These are phyloP conservation scores for Handroanthus guayacan DNA, from an alignment of 257 asterid species.

Conservation along the genomic window DNA sequence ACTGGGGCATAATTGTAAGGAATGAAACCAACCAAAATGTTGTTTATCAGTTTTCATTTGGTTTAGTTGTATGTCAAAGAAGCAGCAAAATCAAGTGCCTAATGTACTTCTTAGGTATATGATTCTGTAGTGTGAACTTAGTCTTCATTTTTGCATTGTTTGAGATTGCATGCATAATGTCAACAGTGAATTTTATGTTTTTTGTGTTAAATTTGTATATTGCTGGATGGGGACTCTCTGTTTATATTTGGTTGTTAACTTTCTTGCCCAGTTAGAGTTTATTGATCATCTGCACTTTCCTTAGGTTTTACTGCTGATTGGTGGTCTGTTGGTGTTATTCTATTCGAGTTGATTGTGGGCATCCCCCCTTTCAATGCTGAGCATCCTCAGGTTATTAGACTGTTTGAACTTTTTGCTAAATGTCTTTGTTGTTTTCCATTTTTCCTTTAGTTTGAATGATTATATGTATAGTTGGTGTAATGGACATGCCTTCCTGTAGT, in stretches of 20 bases:
- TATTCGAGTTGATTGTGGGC: constrained; percentile 96
- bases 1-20: constrained; percentile 12
- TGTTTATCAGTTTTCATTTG: background rate
- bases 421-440: constrained; percentile 14
- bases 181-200: constrained; percentile 12
- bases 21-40: constrained; percentile 10
- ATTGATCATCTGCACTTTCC: constrained; percentile 35
- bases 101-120: constrained; percentile 11
- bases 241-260: constrained; percentile 12
- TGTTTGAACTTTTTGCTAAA: constrained; percentile 28
- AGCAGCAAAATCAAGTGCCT: constrained; percentile 13
- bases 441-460: constrained; percentile 15
- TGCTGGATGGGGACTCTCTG: constrained; percentile 16
- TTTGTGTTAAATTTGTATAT: constrained; percentile 6
- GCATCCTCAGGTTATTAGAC: constrained; percentile 86
- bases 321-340: constrained; percentile 99
- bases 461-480: constrained; percentile 14
- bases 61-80: background rate
- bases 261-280: background rate
- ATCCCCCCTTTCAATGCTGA: constrained; percentile 99
- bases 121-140: constrained; percentile 13
- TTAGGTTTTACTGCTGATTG: constrained; percentile 97
- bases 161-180: background rate
- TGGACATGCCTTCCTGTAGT: background rate
- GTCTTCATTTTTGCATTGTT: constrained; percentile 7